phyloP scores from a whole-genome alignment of 371 early-diverging fungal species.

The Mortierella sp. region DNA sequence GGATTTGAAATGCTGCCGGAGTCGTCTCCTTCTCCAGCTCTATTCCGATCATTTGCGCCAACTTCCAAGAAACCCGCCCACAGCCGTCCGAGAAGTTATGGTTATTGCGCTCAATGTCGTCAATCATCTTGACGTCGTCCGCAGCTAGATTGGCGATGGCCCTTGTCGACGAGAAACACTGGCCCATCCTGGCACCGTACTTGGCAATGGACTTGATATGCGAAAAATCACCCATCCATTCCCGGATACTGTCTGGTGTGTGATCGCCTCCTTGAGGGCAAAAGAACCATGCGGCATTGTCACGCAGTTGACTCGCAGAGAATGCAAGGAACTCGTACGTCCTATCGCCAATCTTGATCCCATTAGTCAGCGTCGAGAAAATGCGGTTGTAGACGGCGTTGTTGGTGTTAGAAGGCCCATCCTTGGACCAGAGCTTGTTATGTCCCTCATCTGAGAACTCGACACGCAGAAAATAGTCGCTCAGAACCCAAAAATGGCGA shows the following conservation, averaged over 20 bases:
- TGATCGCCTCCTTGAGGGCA: conserved; percentile 39
- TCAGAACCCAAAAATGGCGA: conserved; percentile 59
- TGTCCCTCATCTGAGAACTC: conserved; percentile 75
- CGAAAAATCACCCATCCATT: conserved; percentile 81
- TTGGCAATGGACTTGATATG: conserved; percentile 78
- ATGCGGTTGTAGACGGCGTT: conserved; percentile 64
- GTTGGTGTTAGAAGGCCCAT: conserved; percentile 42
- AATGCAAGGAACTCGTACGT: conserved; percentile 80
- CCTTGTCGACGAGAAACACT: conserved; percentile 78
- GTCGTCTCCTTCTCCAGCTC: conserved; percentile 60
- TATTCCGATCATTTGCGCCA: conserved; percentile 66
- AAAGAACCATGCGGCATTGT: conserved; percentile 83
- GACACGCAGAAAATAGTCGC: conserved; percentile 76
- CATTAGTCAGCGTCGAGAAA: conserved; percentile 62
- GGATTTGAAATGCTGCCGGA: conserved; percentile 86
- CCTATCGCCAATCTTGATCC: conserved; percentile 68
- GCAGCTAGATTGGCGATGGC: conserved; percentile 57
- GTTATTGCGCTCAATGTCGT: conserved; percentile 67
- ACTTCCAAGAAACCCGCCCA: conserved; percentile 70
- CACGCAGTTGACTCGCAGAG: conserved; percentile 75
- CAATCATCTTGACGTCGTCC: conserved; percentile 59
- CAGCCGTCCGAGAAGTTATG: conserved; percentile 88
- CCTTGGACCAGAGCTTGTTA: conserved; percentile 54
- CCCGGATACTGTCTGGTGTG: conserved; percentile 67
- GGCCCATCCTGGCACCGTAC: conserved; percentile 80